Evolutionary conservation across 2,329 filamentous ascomycete species (phyloP).

Genomic region (Diaporthe capsici): DNA sequence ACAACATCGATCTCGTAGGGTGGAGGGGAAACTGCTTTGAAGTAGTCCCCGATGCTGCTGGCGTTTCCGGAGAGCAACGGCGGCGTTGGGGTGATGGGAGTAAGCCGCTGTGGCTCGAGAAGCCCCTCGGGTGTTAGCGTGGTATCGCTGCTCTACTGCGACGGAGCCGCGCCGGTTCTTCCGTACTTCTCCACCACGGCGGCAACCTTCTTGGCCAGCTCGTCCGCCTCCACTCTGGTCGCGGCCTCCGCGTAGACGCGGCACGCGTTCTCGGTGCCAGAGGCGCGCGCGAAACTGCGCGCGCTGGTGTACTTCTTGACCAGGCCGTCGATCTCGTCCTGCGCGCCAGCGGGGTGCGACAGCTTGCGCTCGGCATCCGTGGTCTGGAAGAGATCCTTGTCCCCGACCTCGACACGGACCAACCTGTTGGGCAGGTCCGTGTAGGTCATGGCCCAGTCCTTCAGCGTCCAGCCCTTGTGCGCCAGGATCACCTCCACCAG

Average conservation of each 20-base stretch:
- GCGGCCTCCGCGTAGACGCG: constrained; percentile 96
- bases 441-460: constrained; percentile 95
- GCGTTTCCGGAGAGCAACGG: not conserved
- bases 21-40: not conserved
- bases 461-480: constrained; percentile 91
- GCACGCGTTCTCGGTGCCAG: constrained; percentile 95
- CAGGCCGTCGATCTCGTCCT: constrained; percentile 87
- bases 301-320: constrained; percentile 94
- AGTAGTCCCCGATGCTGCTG: not conserved
- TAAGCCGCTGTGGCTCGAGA: constrained; percentile 16
- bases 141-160: constrained; percentile 40
- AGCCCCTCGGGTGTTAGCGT: constrained; percentile 10
- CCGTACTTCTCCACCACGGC: constrained; percentile 77
- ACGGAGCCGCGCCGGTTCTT: constrained; percentile 39
- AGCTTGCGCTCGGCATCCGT: constrained; percentile 93
- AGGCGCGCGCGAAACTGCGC: constrained; percentile 90
- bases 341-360: constrained; percentile 82
- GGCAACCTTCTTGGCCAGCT: constrained; percentile 87
- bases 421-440: constrained; percentile 94
- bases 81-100: not conserved
- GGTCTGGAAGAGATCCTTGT: constrained; percentile 91
- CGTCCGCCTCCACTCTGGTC: constrained; percentile 89
- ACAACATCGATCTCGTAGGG: not conserved
- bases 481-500: constrained; percentile 96
- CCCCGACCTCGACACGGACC: constrained; percentile 89